Conservation (phyloP, 768 basidiomycete genomes). For the Podaxis sp. region DNA sequence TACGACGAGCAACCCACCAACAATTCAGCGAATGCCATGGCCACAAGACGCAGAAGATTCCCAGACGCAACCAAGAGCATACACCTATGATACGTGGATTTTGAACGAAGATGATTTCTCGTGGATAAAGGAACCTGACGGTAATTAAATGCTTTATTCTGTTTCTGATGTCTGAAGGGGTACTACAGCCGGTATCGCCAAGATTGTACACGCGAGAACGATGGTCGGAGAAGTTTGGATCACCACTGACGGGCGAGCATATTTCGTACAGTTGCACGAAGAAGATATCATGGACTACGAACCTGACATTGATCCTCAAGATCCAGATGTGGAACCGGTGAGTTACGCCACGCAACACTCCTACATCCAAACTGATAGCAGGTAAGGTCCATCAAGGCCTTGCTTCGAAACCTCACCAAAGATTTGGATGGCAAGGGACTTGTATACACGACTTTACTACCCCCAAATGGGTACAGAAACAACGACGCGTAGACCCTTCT, state of each 20-base stretch:
- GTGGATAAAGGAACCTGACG: conserved; percentile 75
- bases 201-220: conserved; percentile 56
- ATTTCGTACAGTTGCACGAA: conserved; percentile 68
- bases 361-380: neutral
- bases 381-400: conserved; percentile 5
- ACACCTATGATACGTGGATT: conserved; percentile 70
- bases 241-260: conserved; percentile 81
- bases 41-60: conserved; percentile 48
- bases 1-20: conserved; percentile 70
- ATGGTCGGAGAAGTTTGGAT: conserved; percentile 79
- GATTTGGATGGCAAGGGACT: conserved; percentile 66
- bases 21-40: conserved; percentile 86
- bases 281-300: conserved; percentile 13
- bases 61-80: conserved; percentile 26
- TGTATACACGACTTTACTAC: conserved; percentile 76
- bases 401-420: conserved; percentile 22
- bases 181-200: conserved; percentile 55
- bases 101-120: conserved; percentile 63
- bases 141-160: conserved; percentile 33
- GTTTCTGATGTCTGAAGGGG: neutral
- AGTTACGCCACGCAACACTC: neutral
- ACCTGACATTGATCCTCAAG: conserved; percentile 15
- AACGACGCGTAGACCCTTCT: conserved; percentile 52
- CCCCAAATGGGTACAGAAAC: conserved; percentile 81
- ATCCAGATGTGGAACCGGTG: conserved; percentile 2